phyloP scores from a whole-genome alignment of 2,329 filamentous ascomycete species.

The Triangularia verruculosa region DNA sequence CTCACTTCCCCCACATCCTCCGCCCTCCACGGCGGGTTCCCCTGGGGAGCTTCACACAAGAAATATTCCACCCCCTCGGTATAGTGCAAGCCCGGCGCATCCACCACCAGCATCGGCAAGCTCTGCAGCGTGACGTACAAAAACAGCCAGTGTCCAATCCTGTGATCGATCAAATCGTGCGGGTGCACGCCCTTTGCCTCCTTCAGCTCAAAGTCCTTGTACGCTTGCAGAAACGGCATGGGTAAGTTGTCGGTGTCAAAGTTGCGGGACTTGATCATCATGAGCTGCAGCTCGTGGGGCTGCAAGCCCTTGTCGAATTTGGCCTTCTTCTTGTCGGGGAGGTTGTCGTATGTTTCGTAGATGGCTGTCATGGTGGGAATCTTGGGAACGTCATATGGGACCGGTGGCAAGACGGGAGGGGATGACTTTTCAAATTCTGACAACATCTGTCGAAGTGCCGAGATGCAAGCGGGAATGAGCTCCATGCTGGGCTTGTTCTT shows the following conservation, averaged over 20 bases:
- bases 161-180: slow-evolving; percentile 66
- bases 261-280: slow-evolving; percentile 81
- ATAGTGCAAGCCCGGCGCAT: slow-evolving; percentile 66
- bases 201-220: slow-evolving; percentile 67
- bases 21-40: slow-evolving; percentile 66
- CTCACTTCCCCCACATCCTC: slow-evolving; percentile 61
- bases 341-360: slow-evolving; percentile 59
- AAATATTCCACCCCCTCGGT: slow-evolving; percentile 78
- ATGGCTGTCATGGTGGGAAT: slow-evolving; percentile 68
- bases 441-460: slow-evolving; percentile 74
- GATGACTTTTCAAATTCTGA: slow-evolving; percentile 86
- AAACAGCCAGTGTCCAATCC: slow-evolving; percentile 78
- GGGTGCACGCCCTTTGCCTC: slow-evolving; percentile 62
- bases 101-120: slow-evolving; percentile 72
- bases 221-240: slow-evolving; percentile 65
- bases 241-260: slow-evolving; percentile 60
- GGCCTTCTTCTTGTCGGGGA: slow-evolving; percentile 70
- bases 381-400: slow-evolving; percentile 84
- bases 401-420: slow-evolving; percentile 83
- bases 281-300: slow-evolving; percentile 70
- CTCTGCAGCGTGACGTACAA: slow-evolving; percentile 75
- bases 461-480: slow-evolving; percentile 55
- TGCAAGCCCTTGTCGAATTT: slow-evolving; percentile 72
- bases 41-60: slow-evolving; percentile 71
- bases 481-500: slow-evolving; percentile 22